Percentiles rank a stretch among this genome's conserved stretches.
phyloP scores from a whole-genome alignment of 257 asterid species.

The Ballota nigra region DNA sequence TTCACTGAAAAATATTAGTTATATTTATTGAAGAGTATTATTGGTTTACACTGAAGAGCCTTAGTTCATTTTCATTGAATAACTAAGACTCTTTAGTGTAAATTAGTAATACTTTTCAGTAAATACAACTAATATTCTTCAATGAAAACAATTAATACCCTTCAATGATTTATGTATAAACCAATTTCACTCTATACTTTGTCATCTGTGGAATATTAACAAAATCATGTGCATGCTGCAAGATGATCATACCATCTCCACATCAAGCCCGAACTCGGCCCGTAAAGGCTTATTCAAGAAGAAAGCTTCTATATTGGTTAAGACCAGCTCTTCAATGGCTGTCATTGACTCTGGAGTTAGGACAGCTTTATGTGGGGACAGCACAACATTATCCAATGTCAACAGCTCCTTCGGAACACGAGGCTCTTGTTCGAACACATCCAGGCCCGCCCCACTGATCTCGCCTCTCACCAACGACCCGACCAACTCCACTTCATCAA shows the following conservation, averaged over 20 bases:
- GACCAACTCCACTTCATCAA: slow-evolving; percentile 70
- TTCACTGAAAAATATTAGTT: too few species aligned
- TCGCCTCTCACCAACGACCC: slow-evolving; percentile 47
- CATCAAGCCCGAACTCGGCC: slow-evolving; percentile 34
- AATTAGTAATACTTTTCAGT: too few species aligned
- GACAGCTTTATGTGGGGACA: slow-evolving; percentile 60
- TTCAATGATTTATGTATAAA: too few species aligned
- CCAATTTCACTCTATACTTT: too few species aligned
- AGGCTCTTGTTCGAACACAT: slow-evolving; percentile 76
- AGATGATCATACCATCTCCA: not conserved
- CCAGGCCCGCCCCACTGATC: slow-evolving; percentile 74
- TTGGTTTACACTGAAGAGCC: too few species aligned
- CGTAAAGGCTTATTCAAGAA: slow-evolving; percentile 46
- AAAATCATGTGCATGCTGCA: not conserved
- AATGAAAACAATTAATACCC: too few species aligned
- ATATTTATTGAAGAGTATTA: too few species aligned
- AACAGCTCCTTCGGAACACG: slow-evolving; percentile 47
- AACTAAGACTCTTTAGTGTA: too few species aligned
- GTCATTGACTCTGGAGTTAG: slow-evolving; percentile 40
- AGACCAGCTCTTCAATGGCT: slow-evolving; percentile 25
- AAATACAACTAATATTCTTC: too few species aligned
- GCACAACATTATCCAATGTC: slow-evolving; percentile 58
- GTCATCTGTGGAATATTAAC: not conserved
- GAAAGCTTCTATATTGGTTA: slow-evolving; percentile 60
- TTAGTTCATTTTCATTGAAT: too few species aligned